Evolutionary conservation across 768 basidiomycete genomes (phyloP).

Genomic region (Serpula lacrymans): DNA sequence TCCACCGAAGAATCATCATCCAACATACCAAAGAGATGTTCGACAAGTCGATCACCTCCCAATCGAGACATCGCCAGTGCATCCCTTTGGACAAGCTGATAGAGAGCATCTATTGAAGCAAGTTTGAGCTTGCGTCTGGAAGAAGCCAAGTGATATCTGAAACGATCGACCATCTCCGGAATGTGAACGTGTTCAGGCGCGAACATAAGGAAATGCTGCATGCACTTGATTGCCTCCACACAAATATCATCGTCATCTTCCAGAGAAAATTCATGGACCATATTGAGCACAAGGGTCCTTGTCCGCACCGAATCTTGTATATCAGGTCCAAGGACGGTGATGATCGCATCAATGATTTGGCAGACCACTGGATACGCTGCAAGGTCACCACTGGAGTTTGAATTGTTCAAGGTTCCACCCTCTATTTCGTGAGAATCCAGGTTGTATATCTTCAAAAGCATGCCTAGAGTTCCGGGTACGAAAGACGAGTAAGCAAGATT

Average conservation of each 20-base stretch:
- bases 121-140: slow-evolving; percentile 82
- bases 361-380: slow-evolving; percentile 92
- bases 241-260: slow-evolving; percentile 87
- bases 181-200: slow-evolving; percentile 81
- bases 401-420: slow-evolving; percentile 78
- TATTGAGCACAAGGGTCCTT: slow-evolving; percentile 74
- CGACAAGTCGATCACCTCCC: slow-evolving; percentile 91
- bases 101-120: slow-evolving; percentile 92
- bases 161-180: slow-evolving; percentile 72
- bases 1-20: slow-evolving; percentile 94
- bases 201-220: slow-evolving; percentile 97
- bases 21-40: slow-evolving; percentile 91
- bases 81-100: slow-evolving; percentile 96
- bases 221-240: slow-evolving; percentile 93
- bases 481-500: slow-evolving; percentile 89
- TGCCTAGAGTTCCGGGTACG: slow-evolving; percentile 82
- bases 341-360: slow-evolving; percentile 88
- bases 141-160: slow-evolving; percentile 78
- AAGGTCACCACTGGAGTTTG: slow-evolving; percentile 85
- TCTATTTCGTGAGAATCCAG: slow-evolving; percentile 91
- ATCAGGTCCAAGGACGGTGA: slow-evolving; percentile 93
- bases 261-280: slow-evolving; percentile 80
- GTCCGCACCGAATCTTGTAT: slow-evolving; percentile 84
- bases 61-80: slow-evolving; percentile 87
- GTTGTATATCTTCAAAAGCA: slow-evolving; percentile 87